Conservation (phyloP, 805 yeast species). For the Metschnikowia amazonensis region DNA sequence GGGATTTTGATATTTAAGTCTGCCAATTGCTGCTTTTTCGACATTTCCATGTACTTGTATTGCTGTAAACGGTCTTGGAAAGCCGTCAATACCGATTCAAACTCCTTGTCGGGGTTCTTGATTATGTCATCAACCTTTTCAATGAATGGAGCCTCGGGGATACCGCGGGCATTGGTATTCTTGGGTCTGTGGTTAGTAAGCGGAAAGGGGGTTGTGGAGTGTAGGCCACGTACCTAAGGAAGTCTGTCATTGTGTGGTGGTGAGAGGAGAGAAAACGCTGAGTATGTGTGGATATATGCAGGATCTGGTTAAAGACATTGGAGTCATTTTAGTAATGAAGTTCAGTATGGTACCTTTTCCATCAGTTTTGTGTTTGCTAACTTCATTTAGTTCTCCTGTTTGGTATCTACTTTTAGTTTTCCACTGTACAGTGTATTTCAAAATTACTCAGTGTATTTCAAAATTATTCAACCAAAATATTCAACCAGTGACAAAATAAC, state of each 20-base stretch:
- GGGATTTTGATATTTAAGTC: conserved; percentile 73
- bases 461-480: no score
- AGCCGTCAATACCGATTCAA: conserved; percentile 61
- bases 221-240: conserved; percentile 26
- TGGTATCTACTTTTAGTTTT: no score
- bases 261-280: conserved; percentile 3
- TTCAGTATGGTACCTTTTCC: no score
- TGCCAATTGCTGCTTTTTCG: conserved; percentile 45
- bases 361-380: no score
- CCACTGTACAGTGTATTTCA: no score
- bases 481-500: no score
- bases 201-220: not conserved
- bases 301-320: no score
- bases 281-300: conserved; percentile 1
- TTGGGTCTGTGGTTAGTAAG: conserved; percentile 41
- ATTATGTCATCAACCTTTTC: conserved; percentile 76
- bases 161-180: conserved; percentile 83
- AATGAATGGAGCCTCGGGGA: conserved; percentile 93
- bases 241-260: conserved; percentile 24
- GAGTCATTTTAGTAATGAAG: no score
- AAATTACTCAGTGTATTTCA: no score
- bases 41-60: conserved; percentile 80
- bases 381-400: no score
- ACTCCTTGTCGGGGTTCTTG: conserved; percentile 59
- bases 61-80: conserved; percentile 88